Conservation (phyloP, 2,329 filamentous ascomycete species). For the Hypomyces rosellus region DNA sequence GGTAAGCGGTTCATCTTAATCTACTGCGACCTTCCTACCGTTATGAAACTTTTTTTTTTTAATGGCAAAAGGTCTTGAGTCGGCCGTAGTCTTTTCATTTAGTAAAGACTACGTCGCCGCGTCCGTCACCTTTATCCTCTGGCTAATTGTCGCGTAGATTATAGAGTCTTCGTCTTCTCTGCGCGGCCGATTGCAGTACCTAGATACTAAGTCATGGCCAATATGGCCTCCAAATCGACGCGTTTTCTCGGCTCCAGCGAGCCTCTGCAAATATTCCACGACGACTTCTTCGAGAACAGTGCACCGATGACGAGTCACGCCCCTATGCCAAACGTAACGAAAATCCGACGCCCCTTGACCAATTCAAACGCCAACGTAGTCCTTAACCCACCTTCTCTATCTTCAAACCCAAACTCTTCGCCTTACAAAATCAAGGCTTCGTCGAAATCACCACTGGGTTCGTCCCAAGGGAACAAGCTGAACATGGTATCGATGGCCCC, state of each 20-base stretch:
- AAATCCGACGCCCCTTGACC: conserved; percentile 42
- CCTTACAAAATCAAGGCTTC: conserved; percentile 63
- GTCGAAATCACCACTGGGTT: conserved; percentile 51
- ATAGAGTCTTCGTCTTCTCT: neutral
- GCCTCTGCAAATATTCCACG: conserved; percentile 47
- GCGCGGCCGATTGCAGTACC: conserved; percentile 5
- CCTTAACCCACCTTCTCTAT: conserved; percentile 52
- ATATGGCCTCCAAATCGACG: conserved; percentile 46
- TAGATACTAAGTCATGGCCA: conserved; percentile 28
- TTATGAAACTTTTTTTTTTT: neutral
- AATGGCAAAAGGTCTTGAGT: neutral
- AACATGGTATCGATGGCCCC: conserved; percentile 63
- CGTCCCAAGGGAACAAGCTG: conserved; percentile 50
- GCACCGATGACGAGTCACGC: conserved; percentile 49
- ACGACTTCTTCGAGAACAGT: conserved; percentile 41
- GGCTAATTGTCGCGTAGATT: neutral
- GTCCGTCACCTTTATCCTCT: neutral
- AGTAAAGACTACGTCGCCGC: neutral
- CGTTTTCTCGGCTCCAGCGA: conserved; percentile 40
- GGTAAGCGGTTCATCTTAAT: conserved; percentile 8
- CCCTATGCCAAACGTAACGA: conserved; percentile 47
- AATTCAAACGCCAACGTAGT: conserved; percentile 55
- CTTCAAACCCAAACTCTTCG: conserved; percentile 50
- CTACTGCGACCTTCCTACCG: neutral
- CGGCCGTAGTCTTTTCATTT: neutral